phyloP scores from a whole-genome alignment of 257 asterid species.

The Hygrophila difformis region DNA sequence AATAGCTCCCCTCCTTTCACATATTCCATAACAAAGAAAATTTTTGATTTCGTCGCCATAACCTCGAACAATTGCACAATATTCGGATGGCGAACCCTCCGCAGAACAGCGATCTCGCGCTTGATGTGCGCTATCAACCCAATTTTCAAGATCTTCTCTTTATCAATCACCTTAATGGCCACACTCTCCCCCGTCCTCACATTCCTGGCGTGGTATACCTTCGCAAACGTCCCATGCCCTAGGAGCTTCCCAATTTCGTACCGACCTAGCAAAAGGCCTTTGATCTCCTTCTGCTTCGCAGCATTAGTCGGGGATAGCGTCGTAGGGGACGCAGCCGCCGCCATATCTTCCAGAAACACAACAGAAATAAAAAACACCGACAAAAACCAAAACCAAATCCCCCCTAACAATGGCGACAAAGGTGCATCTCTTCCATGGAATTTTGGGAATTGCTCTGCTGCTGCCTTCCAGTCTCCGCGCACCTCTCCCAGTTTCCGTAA shows the following conservation, averaged over 20 bases:
- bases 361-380: too few relatives aligned
- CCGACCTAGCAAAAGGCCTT: slow-evolving; percentile 55
- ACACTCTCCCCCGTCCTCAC: slow-evolving; percentile 58
- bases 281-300: slow-evolving; percentile 32
- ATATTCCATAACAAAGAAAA: slow-evolving; percentile 85
- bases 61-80: slow-evolving; percentile 87
- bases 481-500: too few relatives aligned
- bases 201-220: slow-evolving; percentile 81
- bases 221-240: slow-evolving; percentile 90
- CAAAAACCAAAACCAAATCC: too few relatives aligned
- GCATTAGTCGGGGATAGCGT: slow-evolving; percentile 12
- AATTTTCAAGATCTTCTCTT: slow-evolving; percentile 70
- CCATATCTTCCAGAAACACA: neutral
- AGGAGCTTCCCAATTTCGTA: slow-evolving; percentile 66
- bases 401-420: too few relatives aligned
- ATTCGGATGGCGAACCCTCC: slow-evolving; percentile 92
- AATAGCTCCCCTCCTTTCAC: slow-evolving; percentile 91
- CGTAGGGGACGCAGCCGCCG: slow-evolving; percentile 26
- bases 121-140: slow-evolving; percentile 73
- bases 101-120: slow-evolving; percentile 86
- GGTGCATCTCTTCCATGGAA: too few relatives aligned
- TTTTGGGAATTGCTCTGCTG: too few relatives aligned
- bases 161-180: slow-evolving; percentile 85
- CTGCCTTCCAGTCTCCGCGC: too few relatives aligned
- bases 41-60: slow-evolving; percentile 84